These are phyloP conservation scores for Miscanthus lutarioriparius DNA, from an alignment of 176 grass and related monocot genomes.

Conservation along the genomic window DNA sequence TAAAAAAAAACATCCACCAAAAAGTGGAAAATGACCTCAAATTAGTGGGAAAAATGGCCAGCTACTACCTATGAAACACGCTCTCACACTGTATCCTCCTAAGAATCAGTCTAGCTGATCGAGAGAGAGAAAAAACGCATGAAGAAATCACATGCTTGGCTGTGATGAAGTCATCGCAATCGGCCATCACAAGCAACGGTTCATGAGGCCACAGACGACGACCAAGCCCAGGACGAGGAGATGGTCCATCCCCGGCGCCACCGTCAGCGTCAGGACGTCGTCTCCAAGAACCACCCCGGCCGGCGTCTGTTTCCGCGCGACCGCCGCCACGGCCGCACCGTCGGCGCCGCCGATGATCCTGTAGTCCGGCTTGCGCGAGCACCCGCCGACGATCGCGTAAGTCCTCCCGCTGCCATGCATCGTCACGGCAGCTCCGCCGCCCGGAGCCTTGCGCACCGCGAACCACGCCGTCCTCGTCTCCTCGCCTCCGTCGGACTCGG, in stretches of 20 bases:
- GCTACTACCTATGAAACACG: background rate
- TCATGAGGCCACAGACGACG: slow-evolving; percentile 69
- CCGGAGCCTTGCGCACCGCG: slow-evolving; percentile 24
- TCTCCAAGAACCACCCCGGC: slow-evolving; percentile 52
- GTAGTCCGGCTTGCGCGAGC: slow-evolving; percentile 47
- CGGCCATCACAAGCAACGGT: slow-evolving; percentile 18
- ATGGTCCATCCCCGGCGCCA: slow-evolving; percentile 53
- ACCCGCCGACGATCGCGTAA: slow-evolving; percentile 36
- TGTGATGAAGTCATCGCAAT: background rate
- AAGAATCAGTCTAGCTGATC: background rate
- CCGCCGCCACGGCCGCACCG: slow-evolving; percentile 27
- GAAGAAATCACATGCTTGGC: background rate
- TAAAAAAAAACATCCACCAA: background rate
- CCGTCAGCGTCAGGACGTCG: slow-evolving; percentile 71
- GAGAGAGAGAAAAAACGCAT: no score
- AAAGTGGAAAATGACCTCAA: background rate
- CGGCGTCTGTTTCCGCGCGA: slow-evolving; percentile 49
- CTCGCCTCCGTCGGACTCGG: background rate
- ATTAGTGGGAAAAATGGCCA: background rate
- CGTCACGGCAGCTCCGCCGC: background rate
- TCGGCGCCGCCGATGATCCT: slow-evolving; percentile 3
- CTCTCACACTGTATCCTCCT: background rate
- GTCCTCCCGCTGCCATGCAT: slow-evolving; percentile 16
- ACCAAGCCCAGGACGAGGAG: slow-evolving; percentile 63
- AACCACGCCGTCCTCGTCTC: slow-evolving; percentile 52